Evolutionary conservation across 495 filamentous ascomycete species (phyloP), one percentile per base, ranked within the genome.

Genomic region (Hypoxylon rickii): DNA sequence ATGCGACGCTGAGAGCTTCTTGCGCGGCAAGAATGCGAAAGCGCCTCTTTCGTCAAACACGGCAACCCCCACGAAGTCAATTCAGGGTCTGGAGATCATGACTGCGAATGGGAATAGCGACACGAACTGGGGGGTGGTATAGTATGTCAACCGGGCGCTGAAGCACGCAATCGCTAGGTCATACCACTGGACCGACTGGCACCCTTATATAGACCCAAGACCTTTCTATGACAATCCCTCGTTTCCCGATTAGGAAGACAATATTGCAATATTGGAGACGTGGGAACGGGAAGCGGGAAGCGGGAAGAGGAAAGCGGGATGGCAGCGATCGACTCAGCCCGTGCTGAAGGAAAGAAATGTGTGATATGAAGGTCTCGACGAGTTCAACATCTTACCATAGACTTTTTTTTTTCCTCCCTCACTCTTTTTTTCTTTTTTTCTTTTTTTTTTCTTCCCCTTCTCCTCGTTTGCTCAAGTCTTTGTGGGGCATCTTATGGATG

Each of bases 11-110:
- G 36, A 4, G 37, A 45, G 44, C 38, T 18, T 36, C 47, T 44
- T 48, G 44, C 42, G 52, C 46, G 24, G 24, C 24, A n/a, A n/a
- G n/a, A n/a, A n/a, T n/a, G 24, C 10, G 4, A 4, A 29, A 29
- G 4, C 10, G 19, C 44, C 37, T 44, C 31, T 49, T 2, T 44
- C 21, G 34, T 44, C 29, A 34, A 29, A 29, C 34, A 50, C 22
- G 32, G 46, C 29, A 49, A 58, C 58, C 63, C 65, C 65, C 62
- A 61, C 60, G 55, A 42, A 55, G 59, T 45, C 22, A 12, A 42
- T 31, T 68, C 63, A 66, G 55, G 58, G 58, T 49, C 44, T 58
- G 48, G 58, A 54, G 45, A 33, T 41, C 65, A 68, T 63, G 38
- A 22, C 53, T 24, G 36, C 58, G 55, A 63, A 65, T 60, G 17